These are phyloP conservation scores for Penicillium flavigenum DNA, from an alignment of 495 filamentous ascomycete species.

Conservation along the genomic window DNA sequence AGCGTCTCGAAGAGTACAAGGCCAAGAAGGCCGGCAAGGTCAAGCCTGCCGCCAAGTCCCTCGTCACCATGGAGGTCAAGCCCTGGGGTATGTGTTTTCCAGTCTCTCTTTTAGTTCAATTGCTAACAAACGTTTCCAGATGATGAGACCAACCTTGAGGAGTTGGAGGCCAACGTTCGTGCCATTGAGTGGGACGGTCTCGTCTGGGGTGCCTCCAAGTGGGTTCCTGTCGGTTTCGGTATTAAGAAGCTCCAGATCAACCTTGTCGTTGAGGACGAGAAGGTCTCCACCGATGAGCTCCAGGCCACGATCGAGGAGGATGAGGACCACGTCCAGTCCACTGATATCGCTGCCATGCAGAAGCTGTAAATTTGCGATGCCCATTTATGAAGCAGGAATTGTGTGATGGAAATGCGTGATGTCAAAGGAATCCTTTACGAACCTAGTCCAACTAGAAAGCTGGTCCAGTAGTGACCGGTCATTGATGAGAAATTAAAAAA, in stretches of 20 bases:
- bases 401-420: constrained; percentile 45
- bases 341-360: constrained; percentile 87
- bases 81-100: constrained; percentile 82
- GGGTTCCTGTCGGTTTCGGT: constrained; percentile 89
- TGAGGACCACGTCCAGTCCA: constrained; percentile 97
- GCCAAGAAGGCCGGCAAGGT: constrained; percentile 94
- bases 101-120: not conserved
- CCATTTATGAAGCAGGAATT: constrained; percentile 40
- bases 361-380: constrained; percentile 68
- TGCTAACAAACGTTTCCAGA: constrained; percentile 52
- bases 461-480: constrained; percentile 23
- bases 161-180: constrained; percentile 79
- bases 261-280: constrained; percentile 95
- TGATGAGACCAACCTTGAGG: constrained; percentile 87
- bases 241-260: constrained; percentile 99
- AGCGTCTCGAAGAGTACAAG: constrained; percentile 87
- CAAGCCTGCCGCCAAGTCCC: constrained; percentile 90
- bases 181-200: constrained; percentile 90
- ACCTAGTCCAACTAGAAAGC: constrained; percentile 30
- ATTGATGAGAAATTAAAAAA: constrained; percentile 33
- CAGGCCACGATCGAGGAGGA: constrained; percentile 82
- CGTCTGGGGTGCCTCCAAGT: constrained; percentile 90
- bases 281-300: constrained; percentile 84
- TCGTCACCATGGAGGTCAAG: constrained; percentile 95
- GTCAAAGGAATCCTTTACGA: constrained; percentile 34